These are phyloP conservation scores for Hypholoma fasciculare DNA, from an alignment of 768 basidiomycete species.

Conservation along the genomic window DNA sequence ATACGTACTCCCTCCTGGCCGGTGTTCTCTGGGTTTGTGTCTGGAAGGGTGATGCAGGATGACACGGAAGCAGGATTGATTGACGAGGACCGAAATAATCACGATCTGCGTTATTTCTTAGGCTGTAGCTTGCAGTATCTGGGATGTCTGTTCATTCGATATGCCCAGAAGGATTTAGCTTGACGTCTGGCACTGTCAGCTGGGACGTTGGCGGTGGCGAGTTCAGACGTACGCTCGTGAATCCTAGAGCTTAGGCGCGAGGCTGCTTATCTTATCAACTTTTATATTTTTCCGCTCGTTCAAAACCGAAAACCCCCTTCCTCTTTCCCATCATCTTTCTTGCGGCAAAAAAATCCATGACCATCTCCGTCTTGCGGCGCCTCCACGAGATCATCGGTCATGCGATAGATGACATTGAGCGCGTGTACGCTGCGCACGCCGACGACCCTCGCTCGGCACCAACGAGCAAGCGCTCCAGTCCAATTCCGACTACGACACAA, in stretches of 20 bases:
- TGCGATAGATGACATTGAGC: conserved; percentile 69
- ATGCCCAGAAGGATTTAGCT: conserved; percentile 13
- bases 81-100: conserved; percentile 27
- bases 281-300: not conserved
- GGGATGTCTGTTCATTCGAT: conserved; percentile 12
- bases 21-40: not conserved
- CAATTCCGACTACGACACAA: not conserved
- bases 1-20: not conserved
- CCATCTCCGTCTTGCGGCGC: conserved; percentile 62
- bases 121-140: not conserved
- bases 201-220: conserved; percentile 17
- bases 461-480: conserved; percentile 8
- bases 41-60: conserved; percentile 8
- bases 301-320: not conserved
- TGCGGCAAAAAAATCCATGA: conserved; percentile 34
- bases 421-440: conserved; percentile 43
- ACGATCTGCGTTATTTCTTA: conserved; percentile 20
- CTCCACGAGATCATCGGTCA: conserved; percentile 68
- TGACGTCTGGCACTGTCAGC: conserved; percentile 21
- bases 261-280: not conserved
- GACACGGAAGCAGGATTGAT: conserved; percentile 28
- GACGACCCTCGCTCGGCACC: conserved; percentile 11
- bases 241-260: conserved; percentile 9
- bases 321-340: not conserved
- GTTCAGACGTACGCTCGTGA: conserved; percentile 13